phyloP scores from a whole-genome alignment of 2,329 filamentous ascomycete genomes.

The Pseudogymnoascus sp. region DNA sequence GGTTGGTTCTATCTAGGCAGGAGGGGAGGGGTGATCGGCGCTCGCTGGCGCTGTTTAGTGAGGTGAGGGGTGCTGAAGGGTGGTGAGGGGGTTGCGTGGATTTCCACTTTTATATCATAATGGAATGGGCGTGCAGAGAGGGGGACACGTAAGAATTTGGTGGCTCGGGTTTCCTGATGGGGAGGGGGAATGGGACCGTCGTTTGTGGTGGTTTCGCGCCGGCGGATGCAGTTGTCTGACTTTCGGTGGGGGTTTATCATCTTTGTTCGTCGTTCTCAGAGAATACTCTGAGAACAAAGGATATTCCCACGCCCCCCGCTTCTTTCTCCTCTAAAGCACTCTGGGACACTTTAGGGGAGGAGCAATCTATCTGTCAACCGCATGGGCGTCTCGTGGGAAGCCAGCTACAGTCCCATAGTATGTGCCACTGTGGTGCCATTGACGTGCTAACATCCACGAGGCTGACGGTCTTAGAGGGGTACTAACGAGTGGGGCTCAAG shows the following conservation, averaged over 20 bases:
- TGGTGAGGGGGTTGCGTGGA: constrained; percentile 1
- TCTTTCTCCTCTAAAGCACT: not conserved
- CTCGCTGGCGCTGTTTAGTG: not conserved
- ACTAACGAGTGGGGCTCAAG: constrained; percentile 1
- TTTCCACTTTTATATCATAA: not conserved
- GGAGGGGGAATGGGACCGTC: too few species aligned
- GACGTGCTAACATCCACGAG: constrained; percentile 1
- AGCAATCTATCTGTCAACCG: constrained; percentile 1
- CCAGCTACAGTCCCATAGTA: not conserved
- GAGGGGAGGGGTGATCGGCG: not conserved
- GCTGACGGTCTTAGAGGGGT: not conserved
- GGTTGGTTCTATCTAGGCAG: not conserved
- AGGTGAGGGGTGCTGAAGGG: not conserved
- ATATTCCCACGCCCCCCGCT: not conserved
- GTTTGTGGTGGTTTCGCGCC: not conserved
- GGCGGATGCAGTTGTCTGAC: not conserved
- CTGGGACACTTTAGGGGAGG: not conserved
- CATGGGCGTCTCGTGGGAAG: not conserved
- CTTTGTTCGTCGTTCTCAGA: not conserved
- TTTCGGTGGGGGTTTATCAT: not conserved
- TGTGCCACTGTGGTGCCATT: not conserved
- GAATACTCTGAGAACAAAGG: not conserved
- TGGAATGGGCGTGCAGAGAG: not conserved
- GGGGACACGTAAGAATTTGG: constrained; percentile 1
- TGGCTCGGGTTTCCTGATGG: not conserved